Base-by-base conservation (phyloP, 2,329 filamentous ascomycete species). In the Fusarium sarcochroum region DNA sequence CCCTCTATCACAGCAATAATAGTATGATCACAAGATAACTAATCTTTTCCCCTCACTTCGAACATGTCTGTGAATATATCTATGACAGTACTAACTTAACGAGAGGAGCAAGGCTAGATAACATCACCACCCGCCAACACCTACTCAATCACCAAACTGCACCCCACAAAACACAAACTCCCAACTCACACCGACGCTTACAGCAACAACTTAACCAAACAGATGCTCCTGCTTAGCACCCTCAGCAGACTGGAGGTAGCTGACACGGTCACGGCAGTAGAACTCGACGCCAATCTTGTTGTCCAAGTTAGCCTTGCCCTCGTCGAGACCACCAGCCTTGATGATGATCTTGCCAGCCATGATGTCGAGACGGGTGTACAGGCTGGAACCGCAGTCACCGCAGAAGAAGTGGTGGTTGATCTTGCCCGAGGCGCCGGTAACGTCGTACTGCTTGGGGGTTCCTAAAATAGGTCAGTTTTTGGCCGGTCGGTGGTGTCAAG, bases 331-430 rank as follows among this genome's bases (percentile, higher is more conserved):
- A 2, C 86, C 86, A 4, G 82, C 83, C 78, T 88, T 87, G 70
- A 88, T 75, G 63, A 79, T 79, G 10, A 81, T 80, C 66, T 82
- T 76, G 20, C 83, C 83, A 2, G 83, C 81, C 85, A 87, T 85
- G 41, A 87, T 50, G 27, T 87, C 86, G 25, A 87, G 77, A 72
- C 84, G 79, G 11, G 83, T 86, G 72, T 84, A 87, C 23, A 87
- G 68, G 52, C 81, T 79, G 3, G 81, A 84, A 18, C 86, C 86
- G 68, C 86, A 88, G 61, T 73, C 82, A 17, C 75, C 65, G 72
- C 86, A 87, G 79, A 88, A 88, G 77, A 81, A 86, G 71, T 87
- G 85, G 66, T 82, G 83, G 76, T 87, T 87, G 63, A 82, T 77
- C 72, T 87, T 87, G 30, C 86, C 86, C 0, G 82, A 84, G 35